Evolutionary conservation across 176 grass and related monocot species (phyloP).

Genomic region (Oryza coarctata): DNA sequence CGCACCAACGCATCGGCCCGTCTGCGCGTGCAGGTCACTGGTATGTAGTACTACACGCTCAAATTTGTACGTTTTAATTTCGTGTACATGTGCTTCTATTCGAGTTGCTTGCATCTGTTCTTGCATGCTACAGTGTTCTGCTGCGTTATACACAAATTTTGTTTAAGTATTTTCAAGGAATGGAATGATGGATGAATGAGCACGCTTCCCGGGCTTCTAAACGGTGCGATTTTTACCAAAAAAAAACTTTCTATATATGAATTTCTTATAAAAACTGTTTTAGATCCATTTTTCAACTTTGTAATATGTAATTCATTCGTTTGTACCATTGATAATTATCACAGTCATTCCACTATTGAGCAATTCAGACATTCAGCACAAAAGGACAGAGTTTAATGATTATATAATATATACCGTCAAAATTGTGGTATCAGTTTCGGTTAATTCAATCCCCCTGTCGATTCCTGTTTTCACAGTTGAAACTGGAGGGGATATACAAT

Average conservation of each 20-base stretch:
- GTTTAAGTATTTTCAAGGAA: not conserved
- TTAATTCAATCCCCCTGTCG: not conserved
- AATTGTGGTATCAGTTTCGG: not conserved
- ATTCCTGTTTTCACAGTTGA: not conserved
- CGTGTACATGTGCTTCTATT: not conserved
- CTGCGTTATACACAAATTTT: not conserved
- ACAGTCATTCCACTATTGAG: too few relatives aligned
- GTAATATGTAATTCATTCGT: too few relatives aligned
- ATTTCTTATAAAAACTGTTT: too few relatives aligned
- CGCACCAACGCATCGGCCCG: not conserved
- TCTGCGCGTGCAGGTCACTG: not conserved
- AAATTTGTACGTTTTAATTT: not conserved
- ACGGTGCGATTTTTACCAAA: too few relatives aligned
- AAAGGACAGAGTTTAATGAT: too few relatives aligned
- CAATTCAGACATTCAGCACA: too few relatives aligned
- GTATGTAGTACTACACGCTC: not conserved
- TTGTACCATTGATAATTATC: too few relatives aligned
- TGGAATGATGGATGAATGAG: too few relatives aligned
- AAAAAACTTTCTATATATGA: too few relatives aligned
- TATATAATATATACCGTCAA: not conserved
- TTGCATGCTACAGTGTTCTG: not conserved
- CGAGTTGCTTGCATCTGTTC: not conserved
- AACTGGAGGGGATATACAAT: conserved; percentile 27
- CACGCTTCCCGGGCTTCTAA: too few relatives aligned
- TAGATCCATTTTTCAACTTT: too few relatives aligned